A percentile compares a stretch with the other conserved stretches of the same genome.
Evolutionary conservation across 768 basidiomycete genomes (phyloP).

Genomic region (Lentinula guzmanii): DNA sequence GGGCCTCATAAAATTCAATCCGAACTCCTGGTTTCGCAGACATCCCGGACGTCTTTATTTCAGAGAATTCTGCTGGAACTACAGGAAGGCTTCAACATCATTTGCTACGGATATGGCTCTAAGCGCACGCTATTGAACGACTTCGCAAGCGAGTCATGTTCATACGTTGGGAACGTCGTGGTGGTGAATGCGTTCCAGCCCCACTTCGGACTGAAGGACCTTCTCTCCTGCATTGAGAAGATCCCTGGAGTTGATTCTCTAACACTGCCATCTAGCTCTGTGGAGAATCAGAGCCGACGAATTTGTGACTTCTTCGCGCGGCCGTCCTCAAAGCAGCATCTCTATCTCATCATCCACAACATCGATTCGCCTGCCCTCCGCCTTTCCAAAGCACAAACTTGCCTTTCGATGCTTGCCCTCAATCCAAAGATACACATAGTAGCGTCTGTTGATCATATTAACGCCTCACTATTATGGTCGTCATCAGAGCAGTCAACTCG

Average conservation of each 20-base stretch:
- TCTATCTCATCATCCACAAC: slow-evolving; percentile 86
- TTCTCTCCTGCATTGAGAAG: slow-evolving; percentile 55
- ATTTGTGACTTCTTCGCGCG: slow-evolving; percentile 59
- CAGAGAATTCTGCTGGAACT: slow-evolving; percentile 67
- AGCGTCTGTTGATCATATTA: slow-evolving; percentile 84
- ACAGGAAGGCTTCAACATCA: slow-evolving; percentile 56
- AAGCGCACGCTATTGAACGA: slow-evolving; percentile 73
- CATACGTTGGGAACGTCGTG: slow-evolving; percentile 57
- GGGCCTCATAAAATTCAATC: slow-evolving; percentile 27
- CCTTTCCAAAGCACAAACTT: slow-evolving; percentile 51
- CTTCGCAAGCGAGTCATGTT: slow-evolving; percentile 56
- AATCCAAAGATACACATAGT: slow-evolving; percentile 74
- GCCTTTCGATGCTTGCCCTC: slow-evolving; percentile 52
- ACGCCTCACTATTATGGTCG: slow-evolving; percentile 53
- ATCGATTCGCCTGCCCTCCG: slow-evolving; percentile 74
- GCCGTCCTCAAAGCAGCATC: slow-evolving; percentile 29
- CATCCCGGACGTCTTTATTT: slow-evolving; percentile 28
- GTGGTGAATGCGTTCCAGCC: no score
- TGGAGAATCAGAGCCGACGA: slow-evolving; percentile 57
- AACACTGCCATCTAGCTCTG: slow-evolving; percentile 28
- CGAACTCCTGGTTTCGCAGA: slow-evolving; percentile 22
- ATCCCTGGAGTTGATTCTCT: slow-evolving; percentile 34
- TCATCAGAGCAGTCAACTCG: slow-evolving; percentile 56
- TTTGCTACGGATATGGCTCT: slow-evolving; percentile 76
- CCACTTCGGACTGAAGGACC: slow-evolving; percentile 57